Percentiles rank a stretch among this genome's conserved stretches.
Conservation (phyloP, 208 protist species). For the Borovskyia barvae region DNA sequence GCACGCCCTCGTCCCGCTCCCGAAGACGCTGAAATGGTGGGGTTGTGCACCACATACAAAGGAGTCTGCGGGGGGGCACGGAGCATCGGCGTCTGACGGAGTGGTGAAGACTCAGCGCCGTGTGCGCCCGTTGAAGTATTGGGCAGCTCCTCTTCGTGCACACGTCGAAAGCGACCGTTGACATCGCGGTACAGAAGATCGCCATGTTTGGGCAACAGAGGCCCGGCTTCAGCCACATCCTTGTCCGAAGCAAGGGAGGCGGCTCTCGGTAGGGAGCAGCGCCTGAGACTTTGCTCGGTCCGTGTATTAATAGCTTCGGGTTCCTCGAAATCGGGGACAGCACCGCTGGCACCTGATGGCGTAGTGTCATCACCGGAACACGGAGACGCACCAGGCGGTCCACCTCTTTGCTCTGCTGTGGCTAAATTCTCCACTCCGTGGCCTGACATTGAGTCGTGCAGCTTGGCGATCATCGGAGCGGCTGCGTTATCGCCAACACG, state of each 20-base stretch:
- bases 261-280: background rate
- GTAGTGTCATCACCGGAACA: background rate
- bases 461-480: too few species aligned
- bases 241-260: background rate
- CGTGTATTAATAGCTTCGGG: too few species aligned
- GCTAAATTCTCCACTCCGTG: too few species aligned
- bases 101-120: too few species aligned
- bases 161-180: conserved; percentile 12
- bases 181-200: conserved; percentile 21
- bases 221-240: background rate
- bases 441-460: too few species aligned
- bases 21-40: background rate
- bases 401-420: too few species aligned
- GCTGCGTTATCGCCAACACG: too few species aligned
- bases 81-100: background rate
- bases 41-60: conserved; percentile 24
- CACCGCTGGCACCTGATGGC: background rate
- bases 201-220: conserved; percentile 10
- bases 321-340: too few species aligned
- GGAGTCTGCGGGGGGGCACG: background rate
- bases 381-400: too few species aligned
- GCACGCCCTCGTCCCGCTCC: background rate
- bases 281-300: too few species aligned
- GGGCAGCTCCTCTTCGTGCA: conserved; percentile 10
- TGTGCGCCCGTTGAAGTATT: too few species aligned